phyloP scores from a whole-genome alignment of 139 green algal species.

The Pleodorina starrii region DNA sequence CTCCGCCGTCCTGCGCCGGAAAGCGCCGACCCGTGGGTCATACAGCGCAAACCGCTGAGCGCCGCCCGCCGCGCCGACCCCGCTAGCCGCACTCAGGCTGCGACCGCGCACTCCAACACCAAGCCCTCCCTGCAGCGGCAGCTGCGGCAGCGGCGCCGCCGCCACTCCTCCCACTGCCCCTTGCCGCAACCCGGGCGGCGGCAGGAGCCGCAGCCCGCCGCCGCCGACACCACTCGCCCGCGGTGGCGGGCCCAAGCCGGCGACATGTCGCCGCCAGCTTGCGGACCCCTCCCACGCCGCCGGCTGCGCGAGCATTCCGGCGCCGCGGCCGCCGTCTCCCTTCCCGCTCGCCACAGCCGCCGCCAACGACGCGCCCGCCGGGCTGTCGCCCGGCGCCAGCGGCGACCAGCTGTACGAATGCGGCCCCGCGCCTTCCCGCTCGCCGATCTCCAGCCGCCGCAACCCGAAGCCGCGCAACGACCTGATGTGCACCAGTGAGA shows the following conservation, averaged over 20 bases:
- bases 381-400: not conserved
- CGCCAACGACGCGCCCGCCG: not conserved
- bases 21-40: not conserved
- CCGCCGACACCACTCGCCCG: not conserved
- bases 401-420: not conserved
- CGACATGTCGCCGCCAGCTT: not conserved
- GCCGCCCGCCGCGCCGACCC: not conserved
- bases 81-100: not conserved
- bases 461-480: not conserved
- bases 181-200: not conserved
- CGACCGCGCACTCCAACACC: not conserved
- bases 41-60: not conserved
- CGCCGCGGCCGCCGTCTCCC: not conserved
- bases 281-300: not conserved
- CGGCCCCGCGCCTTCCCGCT: not conserved
- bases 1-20: not conserved
- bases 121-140: too few species aligned
- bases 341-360: too few species aligned
- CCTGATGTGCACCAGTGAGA: not conserved
- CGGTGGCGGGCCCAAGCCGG: not conserved
- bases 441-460: not conserved
- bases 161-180: not conserved
- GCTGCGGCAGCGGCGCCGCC: not conserved
- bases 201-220: not conserved
- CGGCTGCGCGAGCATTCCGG: not conserved